Evolutionary conservation across 2,329 filamentous ascomycete species (phyloP), one percentile per base, ranked within the genome.

Genomic region (Acrocalymma vagum): DNA sequence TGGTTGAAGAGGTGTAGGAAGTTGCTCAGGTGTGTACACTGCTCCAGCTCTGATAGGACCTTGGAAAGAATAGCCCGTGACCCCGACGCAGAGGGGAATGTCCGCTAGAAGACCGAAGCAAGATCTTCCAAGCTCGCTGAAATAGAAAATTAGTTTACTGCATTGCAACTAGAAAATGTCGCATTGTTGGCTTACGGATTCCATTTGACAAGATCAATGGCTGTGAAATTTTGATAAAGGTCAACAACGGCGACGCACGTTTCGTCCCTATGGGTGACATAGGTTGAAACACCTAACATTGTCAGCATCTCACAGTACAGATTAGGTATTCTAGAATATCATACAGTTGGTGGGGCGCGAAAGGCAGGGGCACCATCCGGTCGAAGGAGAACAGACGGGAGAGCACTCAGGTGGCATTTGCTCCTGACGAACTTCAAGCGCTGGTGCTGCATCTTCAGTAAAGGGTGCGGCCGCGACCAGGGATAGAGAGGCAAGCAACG

Each of bases 141-240:
- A 10, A 8, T 3, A 9, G 3, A 9, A 16, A 4, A 16, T 33
- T 30, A 33, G 20, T 13, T n/a, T n/a, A n/a, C n/a, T 17, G 11
- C 15, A 11, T 26, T 18, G 24, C 22, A 44, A n/a, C 13, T 16
- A 11, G 16, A 33, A 14, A 25, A 30, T 13, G 55, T 47, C 15
- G 28, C 37, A 1, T 10, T 25, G n/a, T n/a, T n/a, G 29, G 17
- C 42, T 25, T 33, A 50, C 24, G 65, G 65, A 50, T 69, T 69
- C 65, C 65, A 69, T n/a, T 54, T 49, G 45, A 61, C 63, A 27
- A 68, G 53, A 28, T 66, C 63, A 9, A 59, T 55, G 7, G 63
- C 57, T 17, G 63, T 68, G 55, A 69, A 68, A 50, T 63, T 68
- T 38, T 51, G 42, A 55, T 55, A 67, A 20, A 43, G 44, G 30